Conservation (phyloP, 495 filamentous ascomycete genomes). For the Talaromyces thailandensis region DNA sequence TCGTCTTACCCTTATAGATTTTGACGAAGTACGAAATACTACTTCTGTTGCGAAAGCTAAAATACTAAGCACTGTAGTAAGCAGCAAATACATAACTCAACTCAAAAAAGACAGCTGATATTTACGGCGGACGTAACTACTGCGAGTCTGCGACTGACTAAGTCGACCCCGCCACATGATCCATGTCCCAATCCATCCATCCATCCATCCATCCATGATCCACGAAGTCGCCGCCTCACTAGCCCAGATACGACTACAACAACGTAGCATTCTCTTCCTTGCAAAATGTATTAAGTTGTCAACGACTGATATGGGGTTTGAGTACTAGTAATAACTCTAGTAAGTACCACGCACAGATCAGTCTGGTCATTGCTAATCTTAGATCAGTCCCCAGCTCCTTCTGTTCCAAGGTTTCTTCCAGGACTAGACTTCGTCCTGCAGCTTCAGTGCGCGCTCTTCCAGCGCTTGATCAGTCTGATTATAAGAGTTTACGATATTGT, state of each 20-base stretch:
- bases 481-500: too few relatives aligned
- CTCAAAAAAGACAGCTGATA: neutral
- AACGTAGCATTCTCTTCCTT: neutral
- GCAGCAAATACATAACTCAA: neutral
- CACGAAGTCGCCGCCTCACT: slow-evolving; percentile 14
- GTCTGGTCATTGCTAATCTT: neutral
- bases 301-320: neutral
- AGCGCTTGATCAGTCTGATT: too few relatives aligned
- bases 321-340: neutral
- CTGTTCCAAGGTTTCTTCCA: neutral
- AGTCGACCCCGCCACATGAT: neutral
- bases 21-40: too few relatives aligned
- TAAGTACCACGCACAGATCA: neutral
- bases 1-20: neutral
- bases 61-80: too few relatives aligned
- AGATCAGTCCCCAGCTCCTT: neutral
- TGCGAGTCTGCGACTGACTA: neutral
- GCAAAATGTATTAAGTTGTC: neutral
- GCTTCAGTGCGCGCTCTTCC: neutral
- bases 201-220: too few relatives aligned
- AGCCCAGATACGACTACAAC: slow-evolving; percentile 6
- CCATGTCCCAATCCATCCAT: neutral
- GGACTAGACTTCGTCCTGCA: neutral
- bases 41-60: too few relatives aligned
- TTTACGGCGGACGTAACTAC: neutral